Evolutionary conservation across 768 basidiomycete genomes (phyloP), one percentile per base, ranked within the genome.

Genomic region (Amanita subjunquillea): DNA sequence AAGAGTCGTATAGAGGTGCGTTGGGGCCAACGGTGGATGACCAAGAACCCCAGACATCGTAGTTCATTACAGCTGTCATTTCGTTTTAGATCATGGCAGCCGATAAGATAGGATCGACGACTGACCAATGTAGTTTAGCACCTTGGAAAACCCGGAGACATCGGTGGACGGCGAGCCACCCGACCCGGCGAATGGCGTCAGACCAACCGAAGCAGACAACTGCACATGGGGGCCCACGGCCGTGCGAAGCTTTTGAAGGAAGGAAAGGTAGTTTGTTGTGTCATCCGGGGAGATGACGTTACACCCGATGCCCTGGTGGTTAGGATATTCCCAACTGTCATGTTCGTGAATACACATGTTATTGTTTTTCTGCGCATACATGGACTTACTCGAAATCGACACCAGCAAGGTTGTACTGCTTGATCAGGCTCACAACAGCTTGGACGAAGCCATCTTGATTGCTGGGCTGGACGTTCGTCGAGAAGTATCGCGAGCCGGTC

Each of bases 261-360:
- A 90, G 3, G 68, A 56, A 34, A 93, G 76, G 67, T 86, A 88
- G 65, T 96, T 94, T 30, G 76, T 69, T 0, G 82, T 78, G 63
- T 98, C 94, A 50, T 73, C 55, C 1, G 63, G 48, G 6, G 75
- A 73, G 54, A 83, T 72, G 0, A 63, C 64, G 63, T 95, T 96
- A 58, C 87, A 87, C 1, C 79, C 79, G 1, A 85, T 72, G 32
- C 91, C 90, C 48, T 72, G 67, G 4, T 66, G 58, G 51, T 74
- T 78, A 1, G 92, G 91, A 62, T 86, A 92, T 66, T 95, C 92
- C 91, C 91, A 94, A 60, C 76, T 76, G 50, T 54, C 37, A 44
- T 29, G 29, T 39, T 36, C 8, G 23, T 29, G 29, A 45, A 13
- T 32, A 42, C n/a, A 36, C 23, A 20, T 32, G 20, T 34, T 15